phyloP scores from a whole-genome alignment of 179 eudicot genomes.

The Drosera spatulata region DNA sequence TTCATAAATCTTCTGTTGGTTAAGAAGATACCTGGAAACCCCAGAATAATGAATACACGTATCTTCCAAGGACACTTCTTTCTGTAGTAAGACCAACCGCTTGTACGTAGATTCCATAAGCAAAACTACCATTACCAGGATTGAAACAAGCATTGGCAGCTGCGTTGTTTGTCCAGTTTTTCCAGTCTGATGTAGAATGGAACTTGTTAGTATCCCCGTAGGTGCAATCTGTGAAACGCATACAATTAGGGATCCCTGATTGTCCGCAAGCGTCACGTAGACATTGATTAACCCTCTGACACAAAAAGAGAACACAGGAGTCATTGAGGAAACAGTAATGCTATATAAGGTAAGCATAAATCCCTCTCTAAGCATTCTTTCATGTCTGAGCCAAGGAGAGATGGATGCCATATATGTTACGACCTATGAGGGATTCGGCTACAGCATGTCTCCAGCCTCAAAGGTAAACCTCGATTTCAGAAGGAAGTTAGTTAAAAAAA shows the following conservation, averaged over 20 bases:
- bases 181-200: conserved; percentile 15
- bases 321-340: not conserved
- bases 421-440: too few relatives aligned
- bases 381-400: too few relatives aligned
- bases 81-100: conserved; percentile 53
- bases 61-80: conserved; percentile 36
- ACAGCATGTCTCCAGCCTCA: too few relatives aligned
- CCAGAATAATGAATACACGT: conserved; percentile 76
- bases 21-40: conserved; percentile 64
- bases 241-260: conserved; percentile 17
- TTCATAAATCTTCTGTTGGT: not conserved
- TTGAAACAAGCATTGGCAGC: conserved; percentile 32
- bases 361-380: too few relatives aligned
- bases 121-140: conserved; percentile 14
- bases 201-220: conserved; percentile 13
- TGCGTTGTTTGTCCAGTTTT: conserved; percentile 26
- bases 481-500: too few relatives aligned
- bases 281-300: conserved; percentile 76
- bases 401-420: too few relatives aligned
- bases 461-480: too few relatives aligned
- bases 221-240: conserved; percentile 61
- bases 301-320: conserved; percentile 1
- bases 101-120: conserved; percentile 58
- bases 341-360: not conserved
- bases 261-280: conserved; percentile 51